Conservation (phyloP, 2,329 filamentous ascomycete genomes). For the Aspergillus sp. region DNA sequence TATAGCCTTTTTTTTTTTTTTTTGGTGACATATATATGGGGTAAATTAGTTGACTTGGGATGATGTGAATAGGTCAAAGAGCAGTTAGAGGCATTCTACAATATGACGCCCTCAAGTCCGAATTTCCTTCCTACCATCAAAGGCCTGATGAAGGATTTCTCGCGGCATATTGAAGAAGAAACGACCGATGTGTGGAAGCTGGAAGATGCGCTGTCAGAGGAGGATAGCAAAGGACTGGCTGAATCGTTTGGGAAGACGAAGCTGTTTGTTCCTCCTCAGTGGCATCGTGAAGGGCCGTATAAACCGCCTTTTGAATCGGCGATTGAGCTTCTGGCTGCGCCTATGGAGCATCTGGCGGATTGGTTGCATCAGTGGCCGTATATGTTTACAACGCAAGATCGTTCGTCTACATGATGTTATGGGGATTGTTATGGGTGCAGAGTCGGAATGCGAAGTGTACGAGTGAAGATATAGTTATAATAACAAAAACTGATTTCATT, state of each 20-base stretch:
- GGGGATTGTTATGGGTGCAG: no score
- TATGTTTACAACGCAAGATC: not conserved
- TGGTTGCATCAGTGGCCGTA: constrained; percentile 52
- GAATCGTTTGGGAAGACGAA: constrained; percentile 49
- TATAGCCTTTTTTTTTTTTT: no score
- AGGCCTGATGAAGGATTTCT: constrained; percentile 38
- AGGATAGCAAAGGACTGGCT: constrained; percentile 35
- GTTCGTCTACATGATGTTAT: not conserved
- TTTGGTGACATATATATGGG: no score
- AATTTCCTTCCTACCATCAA: constrained; percentile 43
- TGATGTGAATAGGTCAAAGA: constrained; percentile 43
- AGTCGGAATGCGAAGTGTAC: no score
- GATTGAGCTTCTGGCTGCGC: constrained; percentile 51
- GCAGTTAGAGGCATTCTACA: constrained; percentile 47
- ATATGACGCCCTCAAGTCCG: constrained; percentile 34
- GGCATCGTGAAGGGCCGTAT: constrained; percentile 47
- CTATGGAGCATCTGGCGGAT: constrained; percentile 53
- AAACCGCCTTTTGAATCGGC: constrained; percentile 55
- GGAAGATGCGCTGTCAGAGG: constrained; percentile 36
- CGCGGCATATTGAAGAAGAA: constrained; percentile 48
- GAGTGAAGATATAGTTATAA: no score
- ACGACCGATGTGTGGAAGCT: constrained; percentile 44
- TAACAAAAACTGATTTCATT: no score
- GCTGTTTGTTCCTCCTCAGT: constrained; percentile 48
- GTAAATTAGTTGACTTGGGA: not conserved